Conservation (phyloP, 768 basidiomycete genomes). For the Collybiopsis luxurians region DNA sequence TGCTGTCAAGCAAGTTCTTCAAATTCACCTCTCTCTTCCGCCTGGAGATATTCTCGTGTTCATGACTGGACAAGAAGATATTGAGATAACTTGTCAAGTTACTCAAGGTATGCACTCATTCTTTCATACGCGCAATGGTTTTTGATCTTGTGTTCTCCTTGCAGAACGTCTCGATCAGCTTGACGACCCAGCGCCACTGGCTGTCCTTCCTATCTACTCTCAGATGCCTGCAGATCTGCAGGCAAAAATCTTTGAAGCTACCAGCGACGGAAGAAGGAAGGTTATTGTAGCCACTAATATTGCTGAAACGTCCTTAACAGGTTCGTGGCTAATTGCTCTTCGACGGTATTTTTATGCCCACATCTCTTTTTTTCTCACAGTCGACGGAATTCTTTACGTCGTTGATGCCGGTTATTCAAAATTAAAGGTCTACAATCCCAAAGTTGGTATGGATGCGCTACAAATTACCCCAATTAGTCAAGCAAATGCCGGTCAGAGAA, state of each 20-base stretch:
- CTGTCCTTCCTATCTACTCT: slow-evolving; percentile 97
- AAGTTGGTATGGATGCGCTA: slow-evolving; percentile 98
- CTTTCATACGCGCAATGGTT: too few relatives aligned
- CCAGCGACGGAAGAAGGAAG: slow-evolving; percentile 90
- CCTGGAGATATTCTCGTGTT: slow-evolving; percentile 96
- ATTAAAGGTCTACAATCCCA: slow-evolving; percentile 97
- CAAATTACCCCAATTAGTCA: slow-evolving; percentile 99
- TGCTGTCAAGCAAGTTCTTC: slow-evolving; percentile 96
- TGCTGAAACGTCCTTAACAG: slow-evolving; percentile 95
- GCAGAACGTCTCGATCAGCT: slow-evolving; percentile 88
- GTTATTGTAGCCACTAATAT: slow-evolving; percentile 99
- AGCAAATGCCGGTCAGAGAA: slow-evolving; percentile 95
- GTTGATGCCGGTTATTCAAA: slow-evolving; percentile 98
- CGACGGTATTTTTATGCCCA: slow-evolving; percentile 9
- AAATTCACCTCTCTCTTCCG: slow-evolving; percentile 92
- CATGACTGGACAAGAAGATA: slow-evolving; percentile 99
- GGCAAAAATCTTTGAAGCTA: slow-evolving; percentile 96
- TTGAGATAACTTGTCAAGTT: slow-evolving; percentile 95
- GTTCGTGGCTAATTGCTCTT: slow-evolving; percentile 32
- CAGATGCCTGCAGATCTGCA: slow-evolving; percentile 99
- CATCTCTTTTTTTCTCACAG: slow-evolving; percentile 37
- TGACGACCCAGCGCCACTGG: slow-evolving; percentile 84
- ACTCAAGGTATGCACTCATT: slow-evolving; percentile 62
- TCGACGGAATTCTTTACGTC: slow-evolving; percentile 96
- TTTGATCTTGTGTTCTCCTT: too few relatives aligned